Conservation (phyloP, 805 yeast species). For the Saturnispora bothae region DNA sequence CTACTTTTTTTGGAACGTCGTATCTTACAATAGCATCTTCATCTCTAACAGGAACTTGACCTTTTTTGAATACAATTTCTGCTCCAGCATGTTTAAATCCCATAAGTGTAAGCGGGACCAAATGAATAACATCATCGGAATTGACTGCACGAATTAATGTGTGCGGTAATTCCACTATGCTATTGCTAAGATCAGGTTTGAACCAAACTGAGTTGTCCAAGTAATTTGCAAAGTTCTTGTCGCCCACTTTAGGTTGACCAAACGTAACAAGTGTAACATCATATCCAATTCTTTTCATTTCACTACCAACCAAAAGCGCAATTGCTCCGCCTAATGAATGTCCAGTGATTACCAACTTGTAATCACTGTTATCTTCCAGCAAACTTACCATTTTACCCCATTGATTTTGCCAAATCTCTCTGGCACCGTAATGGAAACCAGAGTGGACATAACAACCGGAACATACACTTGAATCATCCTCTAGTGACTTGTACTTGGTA, state of each 20-base stretch:
- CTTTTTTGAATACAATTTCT: slow-evolving; percentile 36
- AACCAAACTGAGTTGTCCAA: slow-evolving; percentile 39
- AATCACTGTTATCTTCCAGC: slow-evolving; percentile 33
- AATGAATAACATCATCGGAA: slow-evolving; percentile 47
- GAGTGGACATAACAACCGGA: slow-evolving; percentile 47
- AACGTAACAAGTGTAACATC: slow-evolving; percentile 46
- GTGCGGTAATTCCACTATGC: slow-evolving; percentile 4
- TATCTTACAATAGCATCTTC: background rate
- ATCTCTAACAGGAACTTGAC: slow-evolving; percentile 21
- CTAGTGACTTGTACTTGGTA: slow-evolving; percentile 27
- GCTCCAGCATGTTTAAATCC: slow-evolving; percentile 37
- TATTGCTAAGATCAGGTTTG: slow-evolving; percentile 19
- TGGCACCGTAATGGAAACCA: slow-evolving; percentile 47
- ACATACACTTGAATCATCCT: slow-evolving; percentile 28
- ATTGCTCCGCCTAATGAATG: slow-evolving; percentile 66
- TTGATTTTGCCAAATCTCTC: slow-evolving; percentile 30
- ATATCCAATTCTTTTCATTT: slow-evolving; percentile 42
- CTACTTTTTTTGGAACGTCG: background rate
- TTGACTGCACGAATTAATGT: slow-evolving; percentile 50
- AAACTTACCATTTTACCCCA: slow-evolving; percentile 28
- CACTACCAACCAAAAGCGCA: slow-evolving; percentile 53
- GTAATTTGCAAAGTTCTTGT: slow-evolving; percentile 37
- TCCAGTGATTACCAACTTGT: slow-evolving; percentile 47
- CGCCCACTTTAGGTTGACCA: slow-evolving; percentile 61
- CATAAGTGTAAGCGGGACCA: slow-evolving; percentile 42